Evolutionary conservation across 2,329 filamentous ascomycete genomes (phyloP), one percentile per base, ranked within the genome.

Genomic region (Exophiala viscosa): DNA sequence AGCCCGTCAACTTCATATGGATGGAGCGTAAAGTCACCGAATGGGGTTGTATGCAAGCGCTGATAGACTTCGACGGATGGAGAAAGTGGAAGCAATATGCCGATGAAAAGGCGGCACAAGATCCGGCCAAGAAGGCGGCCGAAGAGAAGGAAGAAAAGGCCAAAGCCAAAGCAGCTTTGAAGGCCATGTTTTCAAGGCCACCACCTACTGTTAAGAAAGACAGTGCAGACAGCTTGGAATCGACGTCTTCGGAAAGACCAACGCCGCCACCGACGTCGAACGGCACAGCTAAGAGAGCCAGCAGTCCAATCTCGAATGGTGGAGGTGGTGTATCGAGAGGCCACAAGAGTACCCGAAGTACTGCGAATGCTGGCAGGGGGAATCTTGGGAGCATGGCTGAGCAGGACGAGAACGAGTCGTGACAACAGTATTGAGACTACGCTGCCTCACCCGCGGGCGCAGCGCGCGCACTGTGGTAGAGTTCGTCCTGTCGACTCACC

Each of bases 1-100:
- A 57, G 89, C 93, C 93, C 15, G 92, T 99, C 62, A 95, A 95
- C 69, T 96, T 96, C 67, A 87, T 95, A 54, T 99, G 92, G 91
- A 82, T 99, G 20, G 90, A 96, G 69, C 84, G 92, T 52, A 99
- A 99, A 70, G 91, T 97, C 62, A 96, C 95, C 73, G 93, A 99
- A 77, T 99, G 93, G 93, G 93, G 93, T 51, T 97, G 93, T 75
- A 99, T 99, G 93, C 93, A 97, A 75, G 93, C 93, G 8, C 80
- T 99, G 18, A 97, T 99, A 65, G 93, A 99, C 74, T 97, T 93
- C 68, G 92, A 97, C 68, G 93, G 93, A 57, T 99, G 93, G 93
- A 83, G 91, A 50, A 90, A 90, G 70, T 99, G 93, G 93, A 96
- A 96, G 69, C 88, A 93, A 65, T 92, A 88, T 66, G 72, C 71